Percentiles rank a stretch among this genome's conserved stretches.
These are phyloP conservation scores for Auricularia cornea DNA, from an alignment of 768 basidiomycete genomes.

Conservation along the genomic window DNA sequence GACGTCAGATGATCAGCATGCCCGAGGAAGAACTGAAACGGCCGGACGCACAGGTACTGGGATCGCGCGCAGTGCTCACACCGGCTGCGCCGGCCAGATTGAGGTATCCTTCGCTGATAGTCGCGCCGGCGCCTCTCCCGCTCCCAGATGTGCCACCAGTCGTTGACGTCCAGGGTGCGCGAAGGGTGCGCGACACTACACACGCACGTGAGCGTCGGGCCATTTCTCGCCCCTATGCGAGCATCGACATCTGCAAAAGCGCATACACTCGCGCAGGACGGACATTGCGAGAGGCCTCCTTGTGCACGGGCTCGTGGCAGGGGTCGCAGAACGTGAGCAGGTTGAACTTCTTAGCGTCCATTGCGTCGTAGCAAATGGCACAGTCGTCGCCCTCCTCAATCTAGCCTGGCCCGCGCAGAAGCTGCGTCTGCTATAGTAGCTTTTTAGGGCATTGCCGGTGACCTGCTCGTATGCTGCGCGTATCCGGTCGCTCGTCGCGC, in stretches of 20 bases:
- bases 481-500: conserved; percentile 32
- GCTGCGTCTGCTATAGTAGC: conserved; percentile 4
- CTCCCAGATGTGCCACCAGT: conserved; percentile 18
- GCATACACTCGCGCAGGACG: too few relatives aligned
- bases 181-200: conserved; percentile 78
- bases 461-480: too few relatives aligned
- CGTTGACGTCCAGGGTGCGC: conserved; percentile 43
- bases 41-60: conserved; percentile 49
- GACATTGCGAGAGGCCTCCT: conserved; percentile 67
- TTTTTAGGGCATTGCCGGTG: too few relatives aligned
- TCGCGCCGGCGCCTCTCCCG: conserved; percentile 12
- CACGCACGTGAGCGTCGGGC: conserved; percentile 55
- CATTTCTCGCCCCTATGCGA: conserved; percentile 31
- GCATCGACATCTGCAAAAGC: conserved; percentile 23
- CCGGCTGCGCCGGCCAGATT: conserved; percentile 56
- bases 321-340: conserved; percentile 50
- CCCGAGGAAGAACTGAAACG: neutral
- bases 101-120: conserved; percentile 39
- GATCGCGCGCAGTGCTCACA: conserved; percentile 53
- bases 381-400: conserved; percentile 66
- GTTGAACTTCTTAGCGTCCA: conserved; percentile 43
- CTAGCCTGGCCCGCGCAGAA: conserved; percentile 23
- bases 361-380: conserved; percentile 69
- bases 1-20: too few relatives aligned
- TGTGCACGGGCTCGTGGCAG: conserved; percentile 65